Evolutionary conservation across 2,329 filamentous ascomycete species (phyloP).

Genomic region (Neoarthrinium moseri): DNA sequence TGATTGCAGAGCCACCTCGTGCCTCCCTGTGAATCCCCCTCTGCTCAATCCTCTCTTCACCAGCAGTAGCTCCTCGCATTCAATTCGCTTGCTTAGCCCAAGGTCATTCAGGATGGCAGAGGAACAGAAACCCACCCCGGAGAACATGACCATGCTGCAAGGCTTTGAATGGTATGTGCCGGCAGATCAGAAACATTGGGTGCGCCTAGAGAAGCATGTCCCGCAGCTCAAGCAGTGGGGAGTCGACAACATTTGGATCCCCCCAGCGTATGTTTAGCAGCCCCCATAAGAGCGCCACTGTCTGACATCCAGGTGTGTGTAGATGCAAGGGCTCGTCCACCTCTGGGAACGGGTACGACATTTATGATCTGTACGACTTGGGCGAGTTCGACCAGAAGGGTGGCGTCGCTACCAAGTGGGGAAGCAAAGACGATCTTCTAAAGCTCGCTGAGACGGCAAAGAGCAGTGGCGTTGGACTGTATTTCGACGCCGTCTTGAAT

Average conservation of each 20-base stretch:
- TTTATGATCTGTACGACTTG: conserved; percentile 69
- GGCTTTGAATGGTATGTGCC: conserved; percentile 73
- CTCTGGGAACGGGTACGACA: conserved; percentile 66
- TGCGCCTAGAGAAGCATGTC: conserved; percentile 50
- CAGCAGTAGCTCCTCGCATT: background rate
- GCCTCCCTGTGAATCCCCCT: too few relatives aligned
- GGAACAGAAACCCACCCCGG: conserved; percentile 17
- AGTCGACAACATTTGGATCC: conserved; percentile 65
- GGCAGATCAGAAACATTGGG: conserved; percentile 59
- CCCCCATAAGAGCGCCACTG: background rate
- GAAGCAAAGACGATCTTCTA: conserved; percentile 58
- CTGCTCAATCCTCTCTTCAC: background rate
- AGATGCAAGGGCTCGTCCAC: conserved; percentile 60
- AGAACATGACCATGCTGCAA: conserved; percentile 44
- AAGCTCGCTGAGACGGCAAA: conserved; percentile 50
- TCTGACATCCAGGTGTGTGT: conserved; percentile 1
- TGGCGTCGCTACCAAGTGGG: conserved; percentile 64
- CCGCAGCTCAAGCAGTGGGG: conserved; percentile 57
- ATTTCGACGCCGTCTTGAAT: conserved; percentile 72
- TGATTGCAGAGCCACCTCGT: too few relatives aligned
- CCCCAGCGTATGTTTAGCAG: conserved; percentile 46
- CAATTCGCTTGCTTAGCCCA: background rate
- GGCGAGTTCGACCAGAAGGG: conserved; percentile 75
- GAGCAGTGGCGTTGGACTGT: conserved; percentile 52
- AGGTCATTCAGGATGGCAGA: conserved; percentile 16